Base-by-base conservation (phyloP, 176 grass and related monocot genomes). In the Oryza glumipatula region DNA sequence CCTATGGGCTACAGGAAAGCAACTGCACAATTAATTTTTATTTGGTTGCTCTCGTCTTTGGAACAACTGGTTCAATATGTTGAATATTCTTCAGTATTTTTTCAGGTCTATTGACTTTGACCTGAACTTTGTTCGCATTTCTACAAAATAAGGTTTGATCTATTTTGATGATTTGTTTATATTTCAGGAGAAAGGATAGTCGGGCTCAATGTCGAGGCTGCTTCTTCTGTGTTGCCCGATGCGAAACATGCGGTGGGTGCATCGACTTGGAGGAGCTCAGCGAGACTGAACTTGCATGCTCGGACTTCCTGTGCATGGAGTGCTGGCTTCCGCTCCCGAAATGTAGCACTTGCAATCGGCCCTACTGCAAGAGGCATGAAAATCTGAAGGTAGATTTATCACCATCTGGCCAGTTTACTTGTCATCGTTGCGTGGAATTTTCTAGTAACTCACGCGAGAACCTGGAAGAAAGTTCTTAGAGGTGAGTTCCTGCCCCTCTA, bases 281-380 rank as follows among this genome's bases (percentile, higher is more conserved):
- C 7, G 86, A 89, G 30, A 77, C 67, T 81, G 84, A 85, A 49
- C 83, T 88, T 22, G 91, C 81, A 14, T 92, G 93, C 72, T 92
- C 90, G 9, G 93, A 99, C 80, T 90, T 96, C 65, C 67, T 99
- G 67, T 94, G 93, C 84, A 70, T 78, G 41, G 65, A 94, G 4
- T 99, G 96, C 76, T 99, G 93, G 93, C 89, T 99, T 74, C 80
- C 71, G 82, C 86, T 86, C 67, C 88, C 86, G 1, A 99, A 96
- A 83, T 99, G 96, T 38, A 80, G 88, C 68, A 88, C 81, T 30
- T 99, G 96, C 78, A 99, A 96, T 70, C 80, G 88, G 46, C 96
- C 96, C 43, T 96, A 94, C 58, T 99, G 96, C 49, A 64, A 88
- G 56, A 72, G 79, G 19, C 88, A 96, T 80, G 86, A 67, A 23